A percentile compares a stretch with the other conserved stretches of the same genome.
Conservation (phyloP, 164 flowering plant species). For the Protea cynaroides region DNA sequence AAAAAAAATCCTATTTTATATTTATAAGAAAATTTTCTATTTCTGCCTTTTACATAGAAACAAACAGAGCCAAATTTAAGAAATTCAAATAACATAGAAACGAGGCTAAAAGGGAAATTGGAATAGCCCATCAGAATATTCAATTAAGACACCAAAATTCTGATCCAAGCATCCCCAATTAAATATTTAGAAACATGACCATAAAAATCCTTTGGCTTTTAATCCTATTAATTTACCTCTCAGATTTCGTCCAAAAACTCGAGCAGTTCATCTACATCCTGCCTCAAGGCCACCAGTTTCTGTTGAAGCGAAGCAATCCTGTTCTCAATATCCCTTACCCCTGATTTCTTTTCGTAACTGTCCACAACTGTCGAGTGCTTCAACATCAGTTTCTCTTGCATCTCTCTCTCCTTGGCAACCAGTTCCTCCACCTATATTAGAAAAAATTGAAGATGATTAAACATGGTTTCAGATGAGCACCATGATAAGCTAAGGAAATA, state of each 20-base stretch:
- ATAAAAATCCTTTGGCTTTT: background rate
- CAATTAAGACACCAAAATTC: slow-evolving; percentile 12
- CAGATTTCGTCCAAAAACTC: slow-evolving; percentile 69
- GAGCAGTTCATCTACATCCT: slow-evolving; percentile 80
- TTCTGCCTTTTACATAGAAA: no score
- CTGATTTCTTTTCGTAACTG: slow-evolving; percentile 69
- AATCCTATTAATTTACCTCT: background rate
- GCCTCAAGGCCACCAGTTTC: slow-evolving; percentile 56
- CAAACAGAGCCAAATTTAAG: no score
- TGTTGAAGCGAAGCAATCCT: slow-evolving; percentile 65
- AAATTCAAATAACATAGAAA: no score
- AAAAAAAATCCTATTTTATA: no score
- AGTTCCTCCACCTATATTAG: slow-evolving; percentile 68
- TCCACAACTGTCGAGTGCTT: slow-evolving; percentile 81
- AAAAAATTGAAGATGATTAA: background rate
- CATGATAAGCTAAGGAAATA: background rate
- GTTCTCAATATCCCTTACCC: slow-evolving; percentile 67
- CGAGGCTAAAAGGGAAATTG: background rate
- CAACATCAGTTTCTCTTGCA: slow-evolving; percentile 70
- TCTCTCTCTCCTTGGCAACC: slow-evolving; percentile 73
- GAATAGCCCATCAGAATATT: background rate
- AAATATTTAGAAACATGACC: background rate
- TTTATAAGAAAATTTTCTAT: no score
- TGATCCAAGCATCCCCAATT: slow-evolving; percentile 6
- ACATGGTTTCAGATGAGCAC: background rate